phyloP scores from a whole-genome alignment of 306 rosid species.

The Lagenaria siceraria region DNA sequence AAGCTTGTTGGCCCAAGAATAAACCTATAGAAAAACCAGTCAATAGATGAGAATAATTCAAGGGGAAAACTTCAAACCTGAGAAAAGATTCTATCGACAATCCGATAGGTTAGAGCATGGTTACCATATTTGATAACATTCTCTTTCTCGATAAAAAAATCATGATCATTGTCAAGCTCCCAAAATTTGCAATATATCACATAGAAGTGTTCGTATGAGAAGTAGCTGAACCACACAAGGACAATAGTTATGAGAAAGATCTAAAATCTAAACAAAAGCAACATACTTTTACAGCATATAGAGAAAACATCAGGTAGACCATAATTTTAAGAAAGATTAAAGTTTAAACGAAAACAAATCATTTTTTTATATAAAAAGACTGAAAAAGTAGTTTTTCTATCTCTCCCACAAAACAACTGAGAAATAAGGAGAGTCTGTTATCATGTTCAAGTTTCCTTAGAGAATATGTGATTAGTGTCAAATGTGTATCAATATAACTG shows the following conservation, averaged over 20 bases:
- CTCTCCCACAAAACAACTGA: background rate
- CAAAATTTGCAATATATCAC: slow-evolving; percentile 96
- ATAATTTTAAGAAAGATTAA: background rate
- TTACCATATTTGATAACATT: slow-evolving; percentile 92
- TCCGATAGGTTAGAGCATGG: slow-evolving; percentile 91
- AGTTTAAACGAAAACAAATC: background rate
- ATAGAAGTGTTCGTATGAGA: slow-evolving; percentile 95
- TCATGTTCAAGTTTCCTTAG: background rate
- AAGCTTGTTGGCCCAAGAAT: slow-evolving; percentile 6
- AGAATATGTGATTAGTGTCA: background rate
- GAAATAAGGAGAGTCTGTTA: background rate
- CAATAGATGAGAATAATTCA: slow-evolving; percentile 11
- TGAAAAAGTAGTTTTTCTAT: background rate
- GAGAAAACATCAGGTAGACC: background rate
- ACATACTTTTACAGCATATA: background rate
- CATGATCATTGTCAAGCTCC: slow-evolving; percentile 99
- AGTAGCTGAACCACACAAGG: slow-evolving; percentile 36
- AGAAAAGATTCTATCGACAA: slow-evolving; percentile 95
- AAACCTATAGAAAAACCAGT: background rate
- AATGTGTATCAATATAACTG: background rate
- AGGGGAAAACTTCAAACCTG: slow-evolving; percentile 50
- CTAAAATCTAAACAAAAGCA: background rate
- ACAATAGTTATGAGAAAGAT: background rate
- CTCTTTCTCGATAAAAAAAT: slow-evolving; percentile 88
- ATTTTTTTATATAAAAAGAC: background rate